Conservation (phyloP, 345 rosid species). For the Toxicodendron radicans region DNA sequence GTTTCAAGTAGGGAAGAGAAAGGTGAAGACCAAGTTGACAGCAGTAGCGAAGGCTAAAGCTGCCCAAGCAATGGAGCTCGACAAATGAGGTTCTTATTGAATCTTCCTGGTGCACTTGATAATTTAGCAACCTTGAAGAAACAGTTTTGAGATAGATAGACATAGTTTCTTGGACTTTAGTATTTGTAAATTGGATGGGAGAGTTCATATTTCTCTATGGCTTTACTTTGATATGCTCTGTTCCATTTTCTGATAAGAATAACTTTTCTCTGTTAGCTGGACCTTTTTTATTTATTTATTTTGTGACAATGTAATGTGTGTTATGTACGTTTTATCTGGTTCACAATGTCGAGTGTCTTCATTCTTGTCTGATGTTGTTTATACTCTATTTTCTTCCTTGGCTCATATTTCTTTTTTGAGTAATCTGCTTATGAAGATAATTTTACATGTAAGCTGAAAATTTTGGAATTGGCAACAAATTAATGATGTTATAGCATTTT, state of each 20-base stretch:
- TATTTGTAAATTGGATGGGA: slow-evolving; percentile 21
- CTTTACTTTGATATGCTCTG: not conserved
- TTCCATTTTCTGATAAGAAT: not conserved
- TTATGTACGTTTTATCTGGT: not conserved
- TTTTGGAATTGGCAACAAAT: not conserved
- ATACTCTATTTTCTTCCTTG: not conserved
- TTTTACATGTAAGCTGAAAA: slow-evolving; percentile 1
- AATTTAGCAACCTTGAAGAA: not conserved
- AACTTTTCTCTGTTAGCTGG: not conserved
- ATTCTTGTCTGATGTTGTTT: not conserved
- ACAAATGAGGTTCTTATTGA: slow-evolving; percentile 43
- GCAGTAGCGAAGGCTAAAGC: slow-evolving; percentile 83
- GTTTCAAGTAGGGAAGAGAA: slow-evolving; percentile 86
- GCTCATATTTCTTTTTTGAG: not conserved
- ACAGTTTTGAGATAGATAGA: slow-evolving; percentile 15
- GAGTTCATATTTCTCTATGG: not conserved
- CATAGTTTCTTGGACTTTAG: not conserved
- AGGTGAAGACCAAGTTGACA: slow-evolving; percentile 77
- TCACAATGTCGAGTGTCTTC: not conserved
- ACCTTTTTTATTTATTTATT: not conserved
- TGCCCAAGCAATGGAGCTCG: slow-evolving; percentile 95
- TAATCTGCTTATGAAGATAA: slow-evolving; percentile 5
- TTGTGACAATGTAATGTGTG: not conserved
- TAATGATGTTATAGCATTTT: not conserved
- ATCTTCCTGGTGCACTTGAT: not conserved